A percentile compares a stretch with the other conserved stretches of the same genome.
Conservation (phyloP, 2,329 filamentous ascomycete genomes). For the Monosporascus sp. region DNA sequence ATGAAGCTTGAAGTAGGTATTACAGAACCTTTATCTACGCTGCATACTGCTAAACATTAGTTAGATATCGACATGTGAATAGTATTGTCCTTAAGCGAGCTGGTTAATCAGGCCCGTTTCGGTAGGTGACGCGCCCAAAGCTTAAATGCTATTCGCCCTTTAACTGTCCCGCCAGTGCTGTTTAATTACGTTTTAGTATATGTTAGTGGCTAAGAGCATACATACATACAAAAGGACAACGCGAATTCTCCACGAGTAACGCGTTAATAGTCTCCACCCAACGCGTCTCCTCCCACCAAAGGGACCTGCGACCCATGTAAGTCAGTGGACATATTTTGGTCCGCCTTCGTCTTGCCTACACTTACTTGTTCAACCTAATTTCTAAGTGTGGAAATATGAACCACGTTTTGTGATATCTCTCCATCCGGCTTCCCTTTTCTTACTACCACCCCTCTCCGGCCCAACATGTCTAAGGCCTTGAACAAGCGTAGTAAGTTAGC, state of each 20-base stretch:
- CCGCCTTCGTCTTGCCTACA: background rate
- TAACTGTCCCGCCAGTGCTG: background rate
- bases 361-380: too few species aligned
- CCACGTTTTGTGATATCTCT: background rate
- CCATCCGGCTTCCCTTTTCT: background rate
- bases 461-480: conserved; percentile 36
- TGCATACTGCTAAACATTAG: too few species aligned
- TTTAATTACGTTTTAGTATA: background rate
- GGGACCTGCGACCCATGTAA: background rate
- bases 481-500: conserved; percentile 55
- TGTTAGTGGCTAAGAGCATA: background rate
- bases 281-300: background rate
- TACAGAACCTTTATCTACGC: too few species aligned
- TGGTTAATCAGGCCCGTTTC: background rate
- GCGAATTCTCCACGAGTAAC: background rate
- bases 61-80: too few species aligned
- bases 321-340: background rate
- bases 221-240: background rate
- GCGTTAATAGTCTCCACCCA: background rate
- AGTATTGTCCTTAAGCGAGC: background rate
- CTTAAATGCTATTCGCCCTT: background rate
- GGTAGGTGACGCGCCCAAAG: background rate
- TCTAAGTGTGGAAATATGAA: background rate
- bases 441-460: background rate
- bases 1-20: too few species aligned